Evolutionary conservation across 495 filamentous ascomycete genomes (phyloP), one percentile per base, ranked within the genome.

Genomic region (Penicillium parvum): DNA sequence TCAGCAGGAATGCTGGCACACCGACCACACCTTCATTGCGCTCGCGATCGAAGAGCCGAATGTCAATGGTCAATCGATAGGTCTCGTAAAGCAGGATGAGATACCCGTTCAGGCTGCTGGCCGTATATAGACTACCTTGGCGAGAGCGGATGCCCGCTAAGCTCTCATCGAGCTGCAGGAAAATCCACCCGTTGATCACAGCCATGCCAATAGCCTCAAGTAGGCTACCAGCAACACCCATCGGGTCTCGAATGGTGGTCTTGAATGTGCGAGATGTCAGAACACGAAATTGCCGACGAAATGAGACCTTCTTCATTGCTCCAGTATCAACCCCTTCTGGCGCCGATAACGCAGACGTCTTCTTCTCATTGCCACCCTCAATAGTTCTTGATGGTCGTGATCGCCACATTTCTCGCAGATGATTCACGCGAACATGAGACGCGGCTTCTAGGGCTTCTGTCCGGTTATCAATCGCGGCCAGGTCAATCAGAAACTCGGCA

Each of bases 1-100:
- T 86, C 7, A 83, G 43, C 6, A 88, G 62, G 48, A 82, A 88
- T 7, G 79, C 74, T 0, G 80, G 60, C 10, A 84, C 76, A n/a
- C 75, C 72, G 22, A 85, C 81, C 5, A 85, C 82, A 7, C 81
- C 79, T 62, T 88, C 85, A 21, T 78, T 75, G 21, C 77, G 69
- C 52, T 89, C 85, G 21, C 84, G 76, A 49, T 89, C 85, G 57
- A 88, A 89, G 1, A 84, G 63, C 32, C 76, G 75, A 37, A 89
- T 85, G 50, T 88, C 84, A 25, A 81, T 67, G 0, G 78, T 82
- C 14, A 89, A 52, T 3, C 85, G 75, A 49, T 83, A 89, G 5
- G 75, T 82, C 60, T 89, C 85, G 32, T 82, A 88, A 7, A 86
- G 65, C 10, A 88, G 64, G 22, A 88, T 81, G 16, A 88, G 72